Base-by-base conservation (phyloP, 164 flowering plant genomes). In the Magnolia officinalis region DNA sequence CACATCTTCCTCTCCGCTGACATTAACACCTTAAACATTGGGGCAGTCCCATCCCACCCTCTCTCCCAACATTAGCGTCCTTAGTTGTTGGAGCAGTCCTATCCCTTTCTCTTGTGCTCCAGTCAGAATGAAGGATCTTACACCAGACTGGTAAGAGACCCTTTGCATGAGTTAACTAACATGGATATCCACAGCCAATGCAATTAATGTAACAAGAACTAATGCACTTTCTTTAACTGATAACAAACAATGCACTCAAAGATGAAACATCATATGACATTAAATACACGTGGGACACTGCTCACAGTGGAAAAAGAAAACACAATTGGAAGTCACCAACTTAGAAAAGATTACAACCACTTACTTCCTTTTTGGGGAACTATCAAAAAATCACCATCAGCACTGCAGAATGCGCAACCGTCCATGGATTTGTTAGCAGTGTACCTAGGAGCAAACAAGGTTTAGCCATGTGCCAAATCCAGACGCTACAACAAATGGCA, bases 281-380 rank as follows among this genome's bases (percentile, higher is more conserved):
- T 63, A 18, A 18, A 18, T 63, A 63, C 21, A 8, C 8, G 2
- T 63, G 21, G 19, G 68, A 65, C 16, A 65, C 14, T 65, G 29
- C 68, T 9, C 24, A 65, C 8, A 65, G 21, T 21, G 29, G 68
- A 21, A 1, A 65, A 21, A 4, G 14, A 72, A 37, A 55, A 18
- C 16, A 68, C 50, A 68, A 16, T 68, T 68, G 7, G 23, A 59
- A 65, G 50, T 50, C 37, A 72, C 9, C 19, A 67, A 72, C 45
- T 67, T 66, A 11, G 16, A 59, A 64, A 74, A 29, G 52, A 71
- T 72, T 19, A 67, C 50, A 72, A 9, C 29, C 23, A 84, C 99
- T 86, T 84, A 96, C 99, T 93, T 93, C 97, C 99, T 87, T 85
- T 63, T 69, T 93, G 94, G 23, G 99, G 99, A 31, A 96, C 98